phyloP scores from a whole-genome alignment of 2,329 filamentous ascomycete species.

The Aphanoascus verrucosus region DNA sequence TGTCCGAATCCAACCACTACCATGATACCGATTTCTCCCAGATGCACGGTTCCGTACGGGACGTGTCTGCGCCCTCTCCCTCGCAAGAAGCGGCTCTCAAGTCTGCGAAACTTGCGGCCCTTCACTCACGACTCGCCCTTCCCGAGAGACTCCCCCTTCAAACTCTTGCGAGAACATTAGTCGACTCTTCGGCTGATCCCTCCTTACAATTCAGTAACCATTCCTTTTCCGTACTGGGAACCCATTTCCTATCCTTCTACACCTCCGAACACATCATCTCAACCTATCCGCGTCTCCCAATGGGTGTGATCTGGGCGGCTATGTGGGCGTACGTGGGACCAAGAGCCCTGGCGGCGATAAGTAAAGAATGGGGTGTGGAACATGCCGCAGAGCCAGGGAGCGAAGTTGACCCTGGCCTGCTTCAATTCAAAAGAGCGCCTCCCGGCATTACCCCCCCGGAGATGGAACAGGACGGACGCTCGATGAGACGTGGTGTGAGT shows the following conservation, averaged over 20 bases:
- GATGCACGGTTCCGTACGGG: constrained; percentile 20
- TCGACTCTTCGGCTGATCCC: constrained; percentile 74
- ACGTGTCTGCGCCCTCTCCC: constrained; percentile 55
- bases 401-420: constrained; percentile 81
- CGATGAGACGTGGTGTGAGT: constrained; percentile 54
- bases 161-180: constrained; percentile 73
- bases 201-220: constrained; percentile 79
- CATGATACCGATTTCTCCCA: constrained; percentile 21
- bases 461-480: constrained; percentile 31
- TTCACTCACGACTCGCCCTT: constrained; percentile 79
- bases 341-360: constrained; percentile 60
- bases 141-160: constrained; percentile 71
- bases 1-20: constrained; percentile 21
- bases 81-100: constrained; percentile 52
- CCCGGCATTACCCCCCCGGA: constrained; percentile 34
- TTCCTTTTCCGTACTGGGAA: constrained; percentile 68
- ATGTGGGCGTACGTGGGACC: constrained; percentile 75
- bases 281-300: constrained; percentile 81
- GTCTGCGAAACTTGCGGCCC: constrained; percentile 82
- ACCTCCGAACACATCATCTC: constrained; percentile 78
- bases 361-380: constrained; percentile 85
- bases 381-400: constrained; percentile 71
- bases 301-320: constrained; percentile 74
- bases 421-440: constrained; percentile 59
- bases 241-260: constrained; percentile 77